phyloP scores from a whole-genome alignment of 371 early-diverging fungal species.

The Gilbertella persicaria region DNA sequence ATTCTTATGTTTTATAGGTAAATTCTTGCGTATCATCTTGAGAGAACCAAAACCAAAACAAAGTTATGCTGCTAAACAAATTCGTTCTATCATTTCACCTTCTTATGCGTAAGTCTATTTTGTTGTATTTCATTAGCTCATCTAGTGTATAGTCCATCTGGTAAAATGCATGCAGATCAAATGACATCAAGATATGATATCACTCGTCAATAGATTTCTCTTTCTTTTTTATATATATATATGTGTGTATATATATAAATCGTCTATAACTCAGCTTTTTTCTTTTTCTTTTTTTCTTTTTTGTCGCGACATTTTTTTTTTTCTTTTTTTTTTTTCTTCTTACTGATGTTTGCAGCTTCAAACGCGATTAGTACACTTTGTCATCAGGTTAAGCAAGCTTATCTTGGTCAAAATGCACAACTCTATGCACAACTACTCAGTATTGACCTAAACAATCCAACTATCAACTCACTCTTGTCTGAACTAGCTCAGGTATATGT shows the following conservation, averaged over 20 bases:
- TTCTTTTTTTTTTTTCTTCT: neutral
- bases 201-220: constrained; percentile 7
- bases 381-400: constrained; percentile 4
- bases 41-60: constrained; percentile 22
- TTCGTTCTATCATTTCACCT: constrained; percentile 18
- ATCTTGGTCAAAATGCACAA: constrained; percentile 10
- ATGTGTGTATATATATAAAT: no score
- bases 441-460: constrained; percentile 6
- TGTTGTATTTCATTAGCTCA: neutral
- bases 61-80: constrained; percentile 12
- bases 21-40: constrained; percentile 35
- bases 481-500: constrained; percentile 21
- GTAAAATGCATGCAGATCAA: constrained; percentile 35
- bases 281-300: no score
- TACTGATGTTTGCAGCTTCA: neutral
- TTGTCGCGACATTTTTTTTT: no score
- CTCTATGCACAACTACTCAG: constrained; percentile 8
- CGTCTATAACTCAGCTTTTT: no score
- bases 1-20: constrained; percentile 18
- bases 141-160: constrained; percentile 14
- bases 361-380: neutral
- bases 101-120: constrained; percentile 16
- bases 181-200: constrained; percentile 23
- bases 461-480: constrained; percentile 3
- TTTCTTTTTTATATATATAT: no score